Percentiles rank a stretch among this genome's conserved stretches.
These are phyloP conservation scores for Colletotrichum karsti DNA, from an alignment of 2,329 filamentous ascomycete genomes.

Conservation along the genomic window DNA sequence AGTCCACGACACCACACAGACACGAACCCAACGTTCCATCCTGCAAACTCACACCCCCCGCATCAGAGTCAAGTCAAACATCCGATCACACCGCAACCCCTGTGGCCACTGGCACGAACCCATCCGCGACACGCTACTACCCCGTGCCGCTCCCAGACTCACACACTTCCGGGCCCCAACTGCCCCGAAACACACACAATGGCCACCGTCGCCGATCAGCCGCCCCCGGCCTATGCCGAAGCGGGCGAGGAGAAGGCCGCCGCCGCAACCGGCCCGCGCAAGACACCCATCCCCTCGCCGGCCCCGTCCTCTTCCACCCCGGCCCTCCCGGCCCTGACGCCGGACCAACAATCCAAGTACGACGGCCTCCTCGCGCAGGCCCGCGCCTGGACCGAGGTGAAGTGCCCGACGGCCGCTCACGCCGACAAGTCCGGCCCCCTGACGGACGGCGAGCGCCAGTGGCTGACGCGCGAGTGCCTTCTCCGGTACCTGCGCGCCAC, in stretches of 20 bases:
- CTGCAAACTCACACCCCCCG: not conserved
- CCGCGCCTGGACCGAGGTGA: conserved; percentile 75
- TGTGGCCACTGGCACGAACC: not conserved
- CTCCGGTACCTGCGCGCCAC: conserved; percentile 92
- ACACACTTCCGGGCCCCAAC: not conserved
- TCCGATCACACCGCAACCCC: conserved; percentile 2
- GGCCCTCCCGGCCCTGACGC: conserved; percentile 67
- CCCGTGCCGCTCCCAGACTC: not conserved
- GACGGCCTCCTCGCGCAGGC: conserved; percentile 76
- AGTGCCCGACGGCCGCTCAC: conserved; percentile 51
- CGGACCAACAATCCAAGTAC: conserved; percentile 86
- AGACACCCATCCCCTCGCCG: conserved; percentile 68
- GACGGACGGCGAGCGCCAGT: conserved; percentile 83
- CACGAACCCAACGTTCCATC: not conserved
- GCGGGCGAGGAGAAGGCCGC: conserved; percentile 7
- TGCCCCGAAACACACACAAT: not conserved
- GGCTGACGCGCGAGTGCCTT: conserved; percentile 91
- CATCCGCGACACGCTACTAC: not conserved
- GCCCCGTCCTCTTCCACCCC: conserved; percentile 65
- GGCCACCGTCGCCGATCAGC: conserved; percentile 24
- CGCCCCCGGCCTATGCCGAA: conserved; percentile 4
- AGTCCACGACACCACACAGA: not conserved
- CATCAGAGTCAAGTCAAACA: not conserved
- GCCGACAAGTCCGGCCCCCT: conserved; percentile 71
- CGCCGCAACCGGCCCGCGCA: conserved; percentile 35